Evolutionary conservation across 2,329 filamentous ascomycete species (phyloP), one percentile per base, ranked within the genome.

Genomic region (Phialophora expanda): DNA sequence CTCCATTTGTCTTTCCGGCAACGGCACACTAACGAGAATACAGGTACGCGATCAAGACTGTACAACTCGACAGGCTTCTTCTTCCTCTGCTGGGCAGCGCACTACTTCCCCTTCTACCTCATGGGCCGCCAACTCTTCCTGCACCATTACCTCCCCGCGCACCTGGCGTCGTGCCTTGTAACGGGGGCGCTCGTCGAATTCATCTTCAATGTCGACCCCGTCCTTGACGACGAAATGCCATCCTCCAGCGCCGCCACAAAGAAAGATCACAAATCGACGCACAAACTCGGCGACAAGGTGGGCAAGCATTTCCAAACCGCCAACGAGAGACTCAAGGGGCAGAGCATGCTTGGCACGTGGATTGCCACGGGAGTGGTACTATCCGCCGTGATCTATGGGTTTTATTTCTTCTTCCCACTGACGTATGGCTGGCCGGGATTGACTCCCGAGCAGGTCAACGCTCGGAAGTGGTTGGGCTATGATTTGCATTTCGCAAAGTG

Each of bases 1-100:
- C 41, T n/a, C 41, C n/a, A 17, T 69, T 26, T 54, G 20, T 20
- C 7, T 41, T 56, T 50, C 20, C 30, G n/a, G 24, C 26, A 14
- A 57, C 44, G 12, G 17, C 38, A 7, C 38, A 66, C 62, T 82
- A 75, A 82, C 75, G 55, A 61, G 63, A 55, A 51, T 67, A 56
- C 66, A 82, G 93, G 93, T 71, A 93, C 95, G 32, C 93, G 95
- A 71, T 93, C 91, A 26, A 93, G 93, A 70, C 86, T 99, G 57
- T 99, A 99, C 82, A 98, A 98, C 84, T 97, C 93, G 62, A 98
- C 95, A 0, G 95, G 95, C 26, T 99, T 99, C 86, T 96, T 99
- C 84, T 98, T 97, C 87, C 87, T 99, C 64, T 92, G 93, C 63
- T 99, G 95, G 95, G 93, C 92, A 14, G 94, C 93, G 1, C 95